Conservation (phyloP, 805 yeast genomes). For the Sungouiozyma ichnusensis region DNA sequence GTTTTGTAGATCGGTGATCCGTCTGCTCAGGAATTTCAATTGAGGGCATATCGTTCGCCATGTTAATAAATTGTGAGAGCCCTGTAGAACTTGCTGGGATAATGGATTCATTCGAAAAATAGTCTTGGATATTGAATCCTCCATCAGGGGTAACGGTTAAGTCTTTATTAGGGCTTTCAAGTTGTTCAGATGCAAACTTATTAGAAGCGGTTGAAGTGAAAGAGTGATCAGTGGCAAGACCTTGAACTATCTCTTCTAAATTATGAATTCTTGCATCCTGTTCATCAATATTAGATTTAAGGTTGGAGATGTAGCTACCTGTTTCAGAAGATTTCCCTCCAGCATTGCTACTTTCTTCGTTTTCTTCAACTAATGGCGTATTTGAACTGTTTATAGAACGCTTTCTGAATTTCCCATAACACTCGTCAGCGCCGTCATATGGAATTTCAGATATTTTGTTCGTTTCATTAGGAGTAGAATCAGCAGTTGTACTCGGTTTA, state of each 20-base stretch:
- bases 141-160: too few species aligned
- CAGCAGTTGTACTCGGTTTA: slow-evolving; percentile 10
- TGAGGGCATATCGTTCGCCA: too few species aligned
- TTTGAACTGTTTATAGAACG: not conserved
- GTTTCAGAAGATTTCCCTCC: slow-evolving; percentile 4
- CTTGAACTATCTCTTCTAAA: slow-evolving; percentile 22
- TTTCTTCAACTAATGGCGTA: not conserved
- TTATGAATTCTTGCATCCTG: slow-evolving; percentile 27
- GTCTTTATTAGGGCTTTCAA: too few species aligned
- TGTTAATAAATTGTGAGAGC: too few species aligned
- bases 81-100: too few species aligned
- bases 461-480: not conserved
- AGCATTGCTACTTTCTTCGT: slow-evolving; percentile 2
- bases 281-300: slow-evolving; percentile 22
- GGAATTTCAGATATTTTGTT: slow-evolving; percentile 21
- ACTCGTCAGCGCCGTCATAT: slow-evolving; percentile 13
- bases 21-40: too few species aligned
- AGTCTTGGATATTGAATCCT: too few species aligned
- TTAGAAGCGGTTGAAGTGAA: too few species aligned
- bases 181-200: too few species aligned
- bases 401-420: not conserved
- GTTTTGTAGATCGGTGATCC: too few species aligned
- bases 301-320: slow-evolving; percentile 8
- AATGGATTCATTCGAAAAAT: too few species aligned
- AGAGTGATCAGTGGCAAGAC: too few species aligned